These are phyloP conservation scores for Bacidia rubella DNA, from an alignment of 495 filamentous ascomycete genomes.

Conservation along the genomic window DNA sequence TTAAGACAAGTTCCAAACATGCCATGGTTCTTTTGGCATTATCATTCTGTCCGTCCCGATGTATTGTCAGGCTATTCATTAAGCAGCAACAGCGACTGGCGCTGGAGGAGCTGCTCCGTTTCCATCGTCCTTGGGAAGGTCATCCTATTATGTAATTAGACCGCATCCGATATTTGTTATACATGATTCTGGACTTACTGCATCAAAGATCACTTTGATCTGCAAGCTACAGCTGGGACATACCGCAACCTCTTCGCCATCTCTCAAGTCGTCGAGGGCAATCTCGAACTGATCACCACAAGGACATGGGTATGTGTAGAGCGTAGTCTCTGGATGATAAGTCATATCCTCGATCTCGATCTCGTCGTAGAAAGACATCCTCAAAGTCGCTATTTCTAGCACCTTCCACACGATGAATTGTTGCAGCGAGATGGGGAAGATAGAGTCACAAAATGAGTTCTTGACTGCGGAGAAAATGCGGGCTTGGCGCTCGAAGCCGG, in stretches of 20 bases:
- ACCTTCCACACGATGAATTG: not conserved
- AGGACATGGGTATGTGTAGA: constrained; percentile 92
- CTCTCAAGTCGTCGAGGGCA: constrained; percentile 64
- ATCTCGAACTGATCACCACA: constrained; percentile 98
- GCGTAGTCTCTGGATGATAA: constrained; percentile 65
- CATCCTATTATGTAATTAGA: constrained; percentile 14
- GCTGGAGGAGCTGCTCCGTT: constrained; percentile 1
- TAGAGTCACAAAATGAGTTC: not conserved
- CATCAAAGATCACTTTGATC: constrained; percentile 88
- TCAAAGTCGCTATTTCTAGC: not conserved
- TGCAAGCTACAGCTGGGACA: constrained; percentile 94
- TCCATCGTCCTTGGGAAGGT: constrained; percentile 16
- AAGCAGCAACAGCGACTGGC: constrained; percentile 12
- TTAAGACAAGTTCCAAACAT: not conserved
- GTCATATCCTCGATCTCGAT: constrained; percentile 99
- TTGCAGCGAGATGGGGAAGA: not conserved
- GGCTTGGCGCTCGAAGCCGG: too few species aligned
- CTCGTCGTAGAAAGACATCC: constrained; percentile 76
- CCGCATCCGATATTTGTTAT: not conserved
- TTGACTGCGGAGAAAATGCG: not conserved
- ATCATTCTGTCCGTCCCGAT: not conserved
- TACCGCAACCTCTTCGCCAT: constrained; percentile 82
- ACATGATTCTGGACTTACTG: constrained; percentile 36
- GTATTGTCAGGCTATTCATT: not conserved
- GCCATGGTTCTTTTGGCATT: not conserved